Percentiles rank a stretch among this genome's conserved stretches.
Conservation (phyloP, 2,329 filamentous ascomycete species). For the Epichloe festucae region DNA sequence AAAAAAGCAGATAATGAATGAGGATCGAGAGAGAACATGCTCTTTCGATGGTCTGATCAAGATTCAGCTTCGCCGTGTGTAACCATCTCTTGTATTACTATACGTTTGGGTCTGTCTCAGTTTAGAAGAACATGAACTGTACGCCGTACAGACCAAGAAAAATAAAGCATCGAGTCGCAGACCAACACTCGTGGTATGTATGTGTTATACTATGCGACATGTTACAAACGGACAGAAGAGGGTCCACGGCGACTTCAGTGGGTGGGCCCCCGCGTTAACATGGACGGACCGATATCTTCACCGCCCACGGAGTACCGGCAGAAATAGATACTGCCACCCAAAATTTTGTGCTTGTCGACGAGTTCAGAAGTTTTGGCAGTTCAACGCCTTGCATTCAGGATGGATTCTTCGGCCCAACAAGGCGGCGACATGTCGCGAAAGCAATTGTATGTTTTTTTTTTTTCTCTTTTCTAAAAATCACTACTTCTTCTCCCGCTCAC, state of each 20-base stretch:
- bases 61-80: neutral
- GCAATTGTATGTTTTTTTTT: constrained; percentile 29
- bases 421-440: constrained; percentile 45
- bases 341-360: constrained; percentile 19
- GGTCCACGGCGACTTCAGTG: neutral
- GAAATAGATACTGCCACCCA: constrained; percentile 23
- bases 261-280: too few relatives aligned
- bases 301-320: constrained; percentile 22
- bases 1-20: too few relatives aligned
- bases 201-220: too few relatives aligned
- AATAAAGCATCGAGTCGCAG: neutral
- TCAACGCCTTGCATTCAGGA: constrained; percentile 9
- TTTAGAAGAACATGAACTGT: neutral
- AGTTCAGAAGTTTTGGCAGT: neutral
- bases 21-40: neutral
- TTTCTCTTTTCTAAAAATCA: neutral
- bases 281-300: constrained; percentile 7
- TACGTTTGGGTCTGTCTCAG: neutral
- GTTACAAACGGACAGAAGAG: neutral
- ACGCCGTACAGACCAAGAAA: neutral
- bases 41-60: neutral
- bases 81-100: neutral
- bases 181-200: too few relatives aligned
- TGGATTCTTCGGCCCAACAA: constrained; percentile 3
- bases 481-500: neutral